These are phyloP conservation scores for Nitzschia sp. DNA, from an alignment of 108 stramenopile genomes.

Conservation along the genomic window DNA sequence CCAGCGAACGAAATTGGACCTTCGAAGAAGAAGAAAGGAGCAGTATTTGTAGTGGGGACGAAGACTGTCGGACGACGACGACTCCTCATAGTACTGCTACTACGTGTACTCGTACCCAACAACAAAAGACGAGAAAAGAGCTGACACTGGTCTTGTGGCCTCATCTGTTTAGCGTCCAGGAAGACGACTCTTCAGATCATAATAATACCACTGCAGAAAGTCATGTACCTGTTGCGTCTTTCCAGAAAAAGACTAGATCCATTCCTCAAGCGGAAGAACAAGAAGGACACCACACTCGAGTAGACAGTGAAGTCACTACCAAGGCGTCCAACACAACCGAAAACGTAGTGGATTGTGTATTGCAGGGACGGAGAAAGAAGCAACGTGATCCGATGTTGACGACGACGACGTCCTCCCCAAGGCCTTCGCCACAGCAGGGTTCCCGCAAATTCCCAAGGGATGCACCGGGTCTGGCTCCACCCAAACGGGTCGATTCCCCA, in stretches of 20 bases:
- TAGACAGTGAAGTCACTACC: not conserved
- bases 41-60: not conserved
- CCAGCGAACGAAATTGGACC: too few relatives aligned
- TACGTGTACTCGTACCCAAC: too few relatives aligned
- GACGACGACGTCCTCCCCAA: not conserved
- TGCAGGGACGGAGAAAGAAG: too few relatives aligned
- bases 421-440: not conserved
- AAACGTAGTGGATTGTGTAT: not conserved
- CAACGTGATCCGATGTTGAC: too few relatives aligned
- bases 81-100: not conserved
- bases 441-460: not conserved
- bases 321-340: not conserved
- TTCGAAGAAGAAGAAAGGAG: too few relatives aligned
- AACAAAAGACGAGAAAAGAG: too few relatives aligned
- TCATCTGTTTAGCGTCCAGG: not conserved
- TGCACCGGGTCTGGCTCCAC: conserved; percentile 10
- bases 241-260: too few relatives aligned
- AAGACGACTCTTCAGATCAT: too few relatives aligned
- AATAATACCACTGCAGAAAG: too few relatives aligned
- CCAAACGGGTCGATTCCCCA: not conserved
- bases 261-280: too few relatives aligned
- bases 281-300: not conserved
- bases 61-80: not conserved
- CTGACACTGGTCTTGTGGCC: not conserved
- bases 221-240: too few relatives aligned